phyloP scores from a whole-genome alignment of 2,329 filamentous ascomycete species.

The Sarocladium kiliense region DNA sequence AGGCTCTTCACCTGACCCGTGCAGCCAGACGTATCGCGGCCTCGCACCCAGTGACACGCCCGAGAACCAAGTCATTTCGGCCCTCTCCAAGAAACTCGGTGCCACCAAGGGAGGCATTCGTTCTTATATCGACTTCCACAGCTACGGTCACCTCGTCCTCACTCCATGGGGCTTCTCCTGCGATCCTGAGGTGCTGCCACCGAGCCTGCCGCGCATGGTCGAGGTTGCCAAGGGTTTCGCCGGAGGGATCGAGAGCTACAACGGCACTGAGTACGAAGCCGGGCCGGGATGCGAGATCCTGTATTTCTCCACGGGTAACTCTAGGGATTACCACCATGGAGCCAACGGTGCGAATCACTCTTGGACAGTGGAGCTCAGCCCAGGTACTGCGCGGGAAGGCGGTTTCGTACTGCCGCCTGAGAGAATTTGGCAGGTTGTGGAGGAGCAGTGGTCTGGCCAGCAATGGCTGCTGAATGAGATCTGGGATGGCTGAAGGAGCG shows the following conservation, averaged over 20 bases:
- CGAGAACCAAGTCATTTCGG: constrained; percentile 42
- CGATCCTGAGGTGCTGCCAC: constrained; percentile 17
- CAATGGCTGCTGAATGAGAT: constrained; percentile 4
- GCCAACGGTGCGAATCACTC: constrained; percentile 16
- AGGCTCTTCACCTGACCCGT: constrained; percentile 38
- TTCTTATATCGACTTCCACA: constrained; percentile 56
- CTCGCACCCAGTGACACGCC: constrained; percentile 35
- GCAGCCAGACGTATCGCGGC: constrained; percentile 39
- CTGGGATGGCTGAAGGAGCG: background rate
- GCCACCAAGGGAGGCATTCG: constrained; percentile 38
- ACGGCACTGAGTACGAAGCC: constrained; percentile 13
- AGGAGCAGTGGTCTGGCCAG: constrained; percentile 18
- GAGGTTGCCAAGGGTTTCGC: constrained; percentile 31
- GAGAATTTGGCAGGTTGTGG: constrained; percentile 15
- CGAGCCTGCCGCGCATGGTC: constrained; percentile 18
- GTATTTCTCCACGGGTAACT: constrained; percentile 17
- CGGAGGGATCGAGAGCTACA: constrained; percentile 29
- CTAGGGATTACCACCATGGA: constrained; percentile 17
- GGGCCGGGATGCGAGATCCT: constrained; percentile 18
- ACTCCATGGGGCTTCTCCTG: constrained; percentile 53
- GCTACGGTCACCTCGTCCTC: constrained; percentile 50
- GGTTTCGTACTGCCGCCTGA: constrained; percentile 17
- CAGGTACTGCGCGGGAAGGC: constrained; percentile 10
- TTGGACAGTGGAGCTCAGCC: constrained; percentile 18
- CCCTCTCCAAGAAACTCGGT: constrained; percentile 38